A percentile compares a stretch with the other conserved stretches of the same genome.
These are phyloP conservation scores for Beta corolliflora DNA, from an alignment of 179 eudicot genomes.

Conservation along the genomic window DNA sequence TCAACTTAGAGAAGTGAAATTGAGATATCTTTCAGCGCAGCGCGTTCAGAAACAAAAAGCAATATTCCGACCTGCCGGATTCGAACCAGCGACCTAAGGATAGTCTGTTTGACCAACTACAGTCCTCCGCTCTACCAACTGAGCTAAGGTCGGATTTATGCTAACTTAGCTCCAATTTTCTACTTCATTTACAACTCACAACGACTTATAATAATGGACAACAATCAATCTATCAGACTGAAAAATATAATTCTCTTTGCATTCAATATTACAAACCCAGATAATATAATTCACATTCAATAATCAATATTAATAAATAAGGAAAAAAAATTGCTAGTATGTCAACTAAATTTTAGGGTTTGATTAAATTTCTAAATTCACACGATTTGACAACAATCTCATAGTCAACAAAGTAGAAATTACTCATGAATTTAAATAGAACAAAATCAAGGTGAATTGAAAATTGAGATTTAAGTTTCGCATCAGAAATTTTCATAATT, in stretches of 20 bases:
- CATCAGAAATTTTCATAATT: too few species aligned
- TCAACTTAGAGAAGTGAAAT: too few species aligned
- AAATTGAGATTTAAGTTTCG: neutral
- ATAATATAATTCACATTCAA: too few species aligned
- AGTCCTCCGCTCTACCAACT: neutral
- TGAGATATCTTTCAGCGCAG: too few species aligned
- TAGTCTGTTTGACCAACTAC: neutral
- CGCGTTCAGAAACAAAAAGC: too few species aligned
- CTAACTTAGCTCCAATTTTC: neutral
- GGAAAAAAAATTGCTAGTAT: too few species aligned
- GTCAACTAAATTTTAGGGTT: too few species aligned
- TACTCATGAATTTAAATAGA: neutral
- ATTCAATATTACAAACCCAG: neutral
- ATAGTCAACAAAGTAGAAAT: too few species aligned
- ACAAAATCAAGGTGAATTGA: too few species aligned
- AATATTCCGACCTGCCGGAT: too few species aligned
- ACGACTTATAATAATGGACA: neutral
- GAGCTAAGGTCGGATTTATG: neutral
- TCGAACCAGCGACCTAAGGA: conserved; percentile 15
- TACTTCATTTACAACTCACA: neutral
- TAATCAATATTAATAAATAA: too few species aligned
- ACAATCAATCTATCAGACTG: too few species aligned
- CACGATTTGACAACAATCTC: neutral
- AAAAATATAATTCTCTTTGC: neutral
- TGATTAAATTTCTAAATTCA: neutral